A percentile compares a stretch with the other conserved stretches of the same genome.
These are phyloP conservation scores for Fusarium domesticum DNA, from an alignment of 2,329 filamentous ascomycete species.

Conservation along the genomic window DNA sequence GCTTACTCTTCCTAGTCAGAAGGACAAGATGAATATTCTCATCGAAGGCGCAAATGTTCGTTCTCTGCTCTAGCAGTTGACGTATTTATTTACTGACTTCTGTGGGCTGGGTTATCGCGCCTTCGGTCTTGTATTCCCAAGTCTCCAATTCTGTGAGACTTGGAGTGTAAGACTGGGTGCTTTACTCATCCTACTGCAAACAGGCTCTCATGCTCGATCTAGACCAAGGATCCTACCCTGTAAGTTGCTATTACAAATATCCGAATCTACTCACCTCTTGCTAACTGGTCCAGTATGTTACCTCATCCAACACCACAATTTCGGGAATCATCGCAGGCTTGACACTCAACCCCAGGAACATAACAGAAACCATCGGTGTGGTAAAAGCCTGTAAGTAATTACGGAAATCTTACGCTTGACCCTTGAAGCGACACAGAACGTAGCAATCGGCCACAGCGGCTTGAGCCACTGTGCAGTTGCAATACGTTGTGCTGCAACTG, in stretches of 20 bases:
- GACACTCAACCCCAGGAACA: conserved; percentile 57
- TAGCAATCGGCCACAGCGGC: too few relatives aligned
- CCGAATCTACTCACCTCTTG: too few relatives aligned
- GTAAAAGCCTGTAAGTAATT: conserved; percentile 63
- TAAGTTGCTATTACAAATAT: too few relatives aligned
- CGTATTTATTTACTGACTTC: conserved; percentile 43
- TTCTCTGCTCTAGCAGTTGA: conserved; percentile 36
- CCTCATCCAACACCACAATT: conserved; percentile 53
- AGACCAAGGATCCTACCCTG: conserved; percentile 45
- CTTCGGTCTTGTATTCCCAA: conserved; percentile 16
- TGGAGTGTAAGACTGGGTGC: conserved; percentile 14
- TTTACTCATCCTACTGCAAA: conserved; percentile 18
- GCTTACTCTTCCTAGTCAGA: too few relatives aligned
- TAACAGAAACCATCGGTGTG: conserved; percentile 60
- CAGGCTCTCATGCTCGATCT: conserved; percentile 63
- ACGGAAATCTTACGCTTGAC: too few relatives aligned
- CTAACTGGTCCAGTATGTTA: conserved; percentile 48
- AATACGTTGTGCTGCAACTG: too few relatives aligned
- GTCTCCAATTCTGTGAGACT: conserved; percentile 17
- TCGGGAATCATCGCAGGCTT: conserved; percentile 61
- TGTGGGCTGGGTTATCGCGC: conserved; percentile 18
- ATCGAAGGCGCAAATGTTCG: conserved; percentile 59
- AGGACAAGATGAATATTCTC: conserved; percentile 57
- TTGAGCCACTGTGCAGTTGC: too few relatives aligned
- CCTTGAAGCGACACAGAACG: too few relatives aligned